Percentiles rank a stretch among this genome's conserved stretches.
These are phyloP conservation scores for Curvularia verruculosa DNA, from an alignment of 2,329 filamentous ascomycete species.

Conservation along the genomic window DNA sequence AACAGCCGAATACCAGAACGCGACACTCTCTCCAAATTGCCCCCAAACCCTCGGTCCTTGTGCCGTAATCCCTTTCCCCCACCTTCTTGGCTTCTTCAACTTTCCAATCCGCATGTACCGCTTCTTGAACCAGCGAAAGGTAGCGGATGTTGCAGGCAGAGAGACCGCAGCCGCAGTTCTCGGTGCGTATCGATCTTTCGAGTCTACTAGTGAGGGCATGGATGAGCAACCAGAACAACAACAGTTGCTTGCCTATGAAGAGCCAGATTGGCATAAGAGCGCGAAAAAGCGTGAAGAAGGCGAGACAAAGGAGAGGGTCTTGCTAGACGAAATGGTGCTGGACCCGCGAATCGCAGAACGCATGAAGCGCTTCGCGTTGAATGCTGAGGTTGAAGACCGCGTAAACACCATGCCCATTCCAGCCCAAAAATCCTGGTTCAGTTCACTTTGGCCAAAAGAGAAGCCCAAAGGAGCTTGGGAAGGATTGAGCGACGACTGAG, in stretches of 20 bases:
- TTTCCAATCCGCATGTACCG: conserved; percentile 85
- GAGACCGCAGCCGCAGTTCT: conserved; percentile 87
- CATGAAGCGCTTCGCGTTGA: conserved; percentile 80
- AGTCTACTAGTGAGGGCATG: conserved; percentile 35
- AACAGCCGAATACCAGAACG: conserved; percentile 72
- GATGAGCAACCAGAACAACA: conserved; percentile 65
- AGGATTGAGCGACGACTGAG: conserved; percentile 38
- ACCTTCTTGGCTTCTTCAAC: conserved; percentile 90
- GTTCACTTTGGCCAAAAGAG: conserved; percentile 40
- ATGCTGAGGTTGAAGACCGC: conserved; percentile 70
- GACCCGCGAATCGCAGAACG: conserved; percentile 76
- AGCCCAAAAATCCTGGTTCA: conserved; percentile 37
- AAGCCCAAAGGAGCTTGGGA: conserved; percentile 45
- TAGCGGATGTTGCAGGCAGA: conserved; percentile 88
- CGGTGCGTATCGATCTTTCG: conserved; percentile 57
- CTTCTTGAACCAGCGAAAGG: conserved; percentile 80
- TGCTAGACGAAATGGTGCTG: conserved; percentile 74
- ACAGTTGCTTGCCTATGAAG: conserved; percentile 70
- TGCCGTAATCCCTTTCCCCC: conserved; percentile 76
- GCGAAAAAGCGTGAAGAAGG: conserved; percentile 63
- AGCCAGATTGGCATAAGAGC: conserved; percentile 84
- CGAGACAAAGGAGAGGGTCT: conserved; percentile 65
- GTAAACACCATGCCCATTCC: conserved; percentile 49
- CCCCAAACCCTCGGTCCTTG: conserved; percentile 77
- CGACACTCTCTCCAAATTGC: conserved; percentile 67